phyloP scores from a whole-genome alignment of 495 filamentous ascomycete species.

The Hypoxylon rickii region DNA sequence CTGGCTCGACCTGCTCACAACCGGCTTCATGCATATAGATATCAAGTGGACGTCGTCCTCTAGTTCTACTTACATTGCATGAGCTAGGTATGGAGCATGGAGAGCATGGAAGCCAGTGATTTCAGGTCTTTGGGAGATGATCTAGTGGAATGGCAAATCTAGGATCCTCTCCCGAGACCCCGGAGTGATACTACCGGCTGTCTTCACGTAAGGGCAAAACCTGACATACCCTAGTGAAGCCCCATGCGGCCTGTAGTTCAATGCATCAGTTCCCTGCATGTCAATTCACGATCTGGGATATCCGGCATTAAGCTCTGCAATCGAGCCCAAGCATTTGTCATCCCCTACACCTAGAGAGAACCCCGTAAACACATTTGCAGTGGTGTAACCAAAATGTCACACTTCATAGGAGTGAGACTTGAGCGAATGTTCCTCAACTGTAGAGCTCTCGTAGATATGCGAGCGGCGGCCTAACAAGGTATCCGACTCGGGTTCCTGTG shows the following conservation, averaged over 20 bases:
- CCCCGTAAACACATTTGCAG: slow-evolving; percentile 2
- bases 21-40: not conserved
- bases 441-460: too few species aligned
- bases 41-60: too few species aligned
- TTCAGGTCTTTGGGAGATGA: too few species aligned
- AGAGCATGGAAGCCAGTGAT: too few species aligned
- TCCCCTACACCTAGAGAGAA: slow-evolving; percentile 6
- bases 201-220: slow-evolving; percentile 4
- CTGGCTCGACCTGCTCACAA: not conserved
- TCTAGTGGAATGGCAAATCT: too few species aligned
- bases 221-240: not conserved
- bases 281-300: slow-evolving; percentile 28
- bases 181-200: not conserved
- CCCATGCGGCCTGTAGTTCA: slow-evolving; percentile 5
- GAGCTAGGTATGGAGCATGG: too few species aligned
- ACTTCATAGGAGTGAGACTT: slow-evolving; percentile 12
- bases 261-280: slow-evolving; percentile 16
- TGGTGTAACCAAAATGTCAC: slow-evolving; percentile 11
- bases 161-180: not conserved
- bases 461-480: too few species aligned
- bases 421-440: not conserved
- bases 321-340: slow-evolving; percentile 21
- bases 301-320: slow-evolving; percentile 12
- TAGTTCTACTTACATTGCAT: too few species aligned
- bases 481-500: too few species aligned